Evolutionary conservation across 306 rosid species (phyloP).

Genomic region (Biancaea sappan): DNA sequence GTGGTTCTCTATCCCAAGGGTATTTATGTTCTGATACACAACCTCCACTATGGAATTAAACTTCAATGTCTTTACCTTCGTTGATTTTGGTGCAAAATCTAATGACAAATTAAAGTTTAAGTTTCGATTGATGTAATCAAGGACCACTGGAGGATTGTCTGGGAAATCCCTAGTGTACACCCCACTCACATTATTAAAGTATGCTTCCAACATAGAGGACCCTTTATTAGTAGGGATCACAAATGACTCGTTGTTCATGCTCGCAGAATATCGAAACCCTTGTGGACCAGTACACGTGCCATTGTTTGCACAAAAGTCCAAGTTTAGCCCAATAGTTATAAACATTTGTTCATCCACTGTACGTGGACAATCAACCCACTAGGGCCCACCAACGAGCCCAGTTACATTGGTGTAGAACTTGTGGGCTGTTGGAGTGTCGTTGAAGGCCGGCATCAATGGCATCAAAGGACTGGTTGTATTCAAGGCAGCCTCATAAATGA

Average conservation of each 20-base stretch:
- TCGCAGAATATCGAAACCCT: conserved; percentile 40
- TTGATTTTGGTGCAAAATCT: conserved; percentile 52
- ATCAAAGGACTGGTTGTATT: conserved; percentile 30
- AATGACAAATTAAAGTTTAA: neutral
- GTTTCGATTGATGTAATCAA: conserved; percentile 44
- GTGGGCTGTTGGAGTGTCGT: conserved; percentile 56
- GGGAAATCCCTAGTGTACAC: conserved; percentile 62
- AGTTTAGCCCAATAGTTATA: conserved; percentile 43
- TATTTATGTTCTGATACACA: conserved; percentile 57
- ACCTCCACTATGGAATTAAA: conserved; percentile 60
- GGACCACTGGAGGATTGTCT: conserved; percentile 34
- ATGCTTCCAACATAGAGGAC: conserved; percentile 55
- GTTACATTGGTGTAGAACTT: conserved; percentile 50
- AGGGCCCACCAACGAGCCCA: conserved; percentile 42
- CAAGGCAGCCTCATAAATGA: conserved; percentile 40
- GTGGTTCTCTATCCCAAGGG: conserved; percentile 45
- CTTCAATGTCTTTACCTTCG: conserved; percentile 58
- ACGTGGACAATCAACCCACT: conserved; percentile 56
- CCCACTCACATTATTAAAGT: conserved; percentile 18
- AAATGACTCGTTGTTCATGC: conserved; percentile 79
- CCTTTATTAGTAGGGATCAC: conserved; percentile 37
- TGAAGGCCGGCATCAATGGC: conserved; percentile 46
- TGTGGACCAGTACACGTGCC: neutral
- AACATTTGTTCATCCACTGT: conserved; percentile 58
- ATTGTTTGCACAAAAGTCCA: conserved; percentile 25